phyloP scores from a whole-genome alignment of 2,329 filamentous ascomycete genomes.

The Tolypocladium inflatum region DNA sequence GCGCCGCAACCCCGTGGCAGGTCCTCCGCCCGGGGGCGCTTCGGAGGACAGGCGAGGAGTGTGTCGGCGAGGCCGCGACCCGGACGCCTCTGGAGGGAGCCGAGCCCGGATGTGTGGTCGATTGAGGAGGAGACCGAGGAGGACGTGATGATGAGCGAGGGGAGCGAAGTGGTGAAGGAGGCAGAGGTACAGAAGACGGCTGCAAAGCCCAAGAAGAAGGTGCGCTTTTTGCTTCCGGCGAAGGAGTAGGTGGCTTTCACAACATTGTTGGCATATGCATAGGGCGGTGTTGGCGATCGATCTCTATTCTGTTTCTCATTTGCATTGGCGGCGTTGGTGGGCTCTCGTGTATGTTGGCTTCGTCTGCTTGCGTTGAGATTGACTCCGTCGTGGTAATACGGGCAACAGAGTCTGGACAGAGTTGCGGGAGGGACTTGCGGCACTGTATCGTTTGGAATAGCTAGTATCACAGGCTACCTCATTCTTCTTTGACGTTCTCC shows the following conservation, averaged over 20 bases:
- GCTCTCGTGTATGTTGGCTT: background rate
- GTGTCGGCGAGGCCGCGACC: slow-evolving; percentile 26
- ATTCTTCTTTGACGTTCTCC: background rate
- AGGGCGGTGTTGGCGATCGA: slow-evolving; percentile 8
- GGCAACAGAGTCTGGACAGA: background rate
- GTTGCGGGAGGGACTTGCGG: background rate
- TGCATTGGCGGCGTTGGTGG: slow-evolving; percentile 4
- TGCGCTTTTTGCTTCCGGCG: slow-evolving; percentile 42
- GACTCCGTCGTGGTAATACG: background rate
- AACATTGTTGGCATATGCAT: slow-evolving; percentile 10
- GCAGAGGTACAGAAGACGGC: slow-evolving; percentile 20
- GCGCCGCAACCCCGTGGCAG: slow-evolving; percentile 17
- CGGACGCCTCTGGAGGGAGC: slow-evolving; percentile 41
- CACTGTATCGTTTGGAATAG: background rate
- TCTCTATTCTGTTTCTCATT: slow-evolving; percentile 6
- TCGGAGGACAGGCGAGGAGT: slow-evolving; percentile 13
- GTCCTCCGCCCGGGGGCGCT: slow-evolving; percentile 14
- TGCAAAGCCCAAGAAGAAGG: slow-evolving; percentile 45
- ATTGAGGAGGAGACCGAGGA: slow-evolving; percentile 51
- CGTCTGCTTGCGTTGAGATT: background rate
- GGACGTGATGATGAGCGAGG: slow-evolving; percentile 35
- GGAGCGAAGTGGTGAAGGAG: slow-evolving; percentile 16
- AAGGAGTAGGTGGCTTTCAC: slow-evolving; percentile 20
- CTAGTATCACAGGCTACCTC: background rate
- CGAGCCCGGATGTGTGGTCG: slow-evolving; percentile 50